Evolutionary conservation across 169 alveolate genomes (phyloP), one percentile per base, ranked within the genome.

Genomic region (Cryptosporidium xiaoi): DNA sequence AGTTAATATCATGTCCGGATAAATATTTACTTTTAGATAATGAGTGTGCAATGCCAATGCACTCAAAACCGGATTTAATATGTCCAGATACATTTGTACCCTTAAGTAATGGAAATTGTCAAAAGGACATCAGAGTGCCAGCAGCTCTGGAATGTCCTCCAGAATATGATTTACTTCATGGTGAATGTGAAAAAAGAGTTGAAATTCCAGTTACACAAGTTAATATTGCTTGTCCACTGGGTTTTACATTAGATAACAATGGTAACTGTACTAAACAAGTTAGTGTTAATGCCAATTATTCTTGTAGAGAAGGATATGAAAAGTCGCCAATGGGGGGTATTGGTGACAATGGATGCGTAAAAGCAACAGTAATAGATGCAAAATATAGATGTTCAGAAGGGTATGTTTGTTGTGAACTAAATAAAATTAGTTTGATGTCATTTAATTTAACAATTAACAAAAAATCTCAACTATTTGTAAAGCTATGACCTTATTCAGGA

Each of bases 131-230:
- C 8, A 77, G 71, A 48, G 44, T 77, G 2, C 87, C 87, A 8
- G 87, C 87, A 60, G 71, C 87, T n/a, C 33, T 77, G 29, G 87
- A 77, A 40, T 77, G 87, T 44, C 87, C 87, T 8, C 69, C 87
- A 34, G 87, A 62, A 8, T 77, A 77, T 36, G 18, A 33, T 5
- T 27, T 77, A 29, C 27, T 29, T 34, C 44, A 77, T 18, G 87
- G 87, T 1, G 71, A 77, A 40, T 77, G 87, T 60, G 87, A 77
- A 24, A 56, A 62, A 60, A 77, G 87, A 58, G 65, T 55, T 3
- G 87, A 77, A 15, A 40, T 62, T 2, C 71, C 87, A 15, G 62
- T 77, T 10, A 18, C 71, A 12, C 71, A 77, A 13, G 29, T 77
- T 15, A 56, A 77, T 20, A 56, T 29, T 10, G 55, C 33, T n/a